Conservation (phyloP, 2,329 filamentous ascomycete species). For the Blumeria graminis region DNA sequence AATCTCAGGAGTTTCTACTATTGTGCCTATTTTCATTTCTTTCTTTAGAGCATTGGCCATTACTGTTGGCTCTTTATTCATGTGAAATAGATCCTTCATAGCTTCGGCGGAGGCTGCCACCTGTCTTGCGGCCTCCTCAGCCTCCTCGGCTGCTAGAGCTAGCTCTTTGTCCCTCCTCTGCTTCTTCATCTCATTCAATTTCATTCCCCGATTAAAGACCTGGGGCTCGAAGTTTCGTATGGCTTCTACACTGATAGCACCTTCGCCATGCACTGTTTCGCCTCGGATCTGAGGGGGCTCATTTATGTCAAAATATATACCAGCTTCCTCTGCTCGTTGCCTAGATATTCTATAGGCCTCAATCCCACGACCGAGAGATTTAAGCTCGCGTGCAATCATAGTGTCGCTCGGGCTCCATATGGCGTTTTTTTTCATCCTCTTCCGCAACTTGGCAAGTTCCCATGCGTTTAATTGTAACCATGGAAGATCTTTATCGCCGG, state of each 20-base stretch:
- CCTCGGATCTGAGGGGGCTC: conserved; percentile 14
- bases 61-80: not conserved
- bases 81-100: conserved; percentile 19
- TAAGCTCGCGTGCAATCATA: conserved; percentile 62
- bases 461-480: conserved; percentile 42
- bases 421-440: conserved; percentile 81
- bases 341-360: conserved; percentile 37
- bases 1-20: not conserved
- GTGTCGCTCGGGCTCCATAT: conserved; percentile 67
- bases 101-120: conserved; percentile 24
- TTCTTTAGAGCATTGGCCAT: conserved; percentile 3
- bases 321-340: conserved; percentile 39
- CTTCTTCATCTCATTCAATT: conserved; percentile 57
- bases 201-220: conserved; percentile 49
- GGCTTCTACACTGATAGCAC: conserved; percentile 28
- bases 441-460: conserved; percentile 44
- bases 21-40: conserved; percentile 5
- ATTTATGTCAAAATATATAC: conserved; percentile 29
- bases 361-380: conserved; percentile 40
- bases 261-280: conserved; percentile 27
- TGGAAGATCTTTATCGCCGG: conserved; percentile 33
- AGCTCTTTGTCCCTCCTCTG: conserved; percentile 46
- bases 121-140: conserved; percentile 30
- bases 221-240: conserved; percentile 35
- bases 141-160: conserved; percentile 36